These are phyloP conservation scores for Caloboletus inedulis DNA, from an alignment of 1,284 basidiomycete genomes.

Conservation along the genomic window DNA sequence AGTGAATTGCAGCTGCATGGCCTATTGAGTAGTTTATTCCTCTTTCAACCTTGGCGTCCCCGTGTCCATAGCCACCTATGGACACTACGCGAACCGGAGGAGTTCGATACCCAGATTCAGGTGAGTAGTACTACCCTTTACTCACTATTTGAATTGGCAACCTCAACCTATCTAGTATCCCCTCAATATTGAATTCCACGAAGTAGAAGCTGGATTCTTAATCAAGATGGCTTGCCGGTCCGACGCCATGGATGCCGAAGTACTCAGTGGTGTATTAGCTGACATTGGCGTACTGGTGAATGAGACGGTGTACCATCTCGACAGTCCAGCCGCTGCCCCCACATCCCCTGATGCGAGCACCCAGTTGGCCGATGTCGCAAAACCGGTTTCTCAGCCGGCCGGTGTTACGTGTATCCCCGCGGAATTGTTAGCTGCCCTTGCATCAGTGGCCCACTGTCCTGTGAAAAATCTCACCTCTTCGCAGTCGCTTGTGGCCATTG, in stretches of 20 bases:
- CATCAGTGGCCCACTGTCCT: slow-evolving; percentile 23
- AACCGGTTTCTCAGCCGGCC: background rate
- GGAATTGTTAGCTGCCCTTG: slow-evolving; percentile 24
- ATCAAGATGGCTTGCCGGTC: slow-evolving; percentile 39
- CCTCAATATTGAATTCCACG: slow-evolving; percentile 45
- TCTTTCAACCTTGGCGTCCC: slow-evolving; percentile 40
- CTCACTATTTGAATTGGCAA: background rate
- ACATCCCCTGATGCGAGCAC: background rate
- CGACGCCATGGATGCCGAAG: slow-evolving; percentile 28
- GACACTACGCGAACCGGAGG: slow-evolving; percentile 34
- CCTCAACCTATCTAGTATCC: slow-evolving; percentile 38
- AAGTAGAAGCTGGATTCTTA: slow-evolving; percentile 32
- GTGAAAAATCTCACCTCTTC: slow-evolving; percentile 26
- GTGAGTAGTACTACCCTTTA: slow-evolving; percentile 22
- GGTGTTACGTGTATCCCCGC: slow-evolving; percentile 7
- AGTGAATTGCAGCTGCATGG: slow-evolving; percentile 32
- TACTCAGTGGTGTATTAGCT: slow-evolving; percentile 27
- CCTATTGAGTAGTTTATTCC: slow-evolving; percentile 46
- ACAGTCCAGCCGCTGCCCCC: slow-evolving; percentile 16
- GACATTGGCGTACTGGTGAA: slow-evolving; percentile 32
- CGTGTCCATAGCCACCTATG: slow-evolving; percentile 28
- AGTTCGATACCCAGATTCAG: slow-evolving; percentile 41
- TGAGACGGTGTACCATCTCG: slow-evolving; percentile 30
- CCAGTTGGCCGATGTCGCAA: background rate
- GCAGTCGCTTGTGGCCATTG: slow-evolving; percentile 41